Evolutionary conservation across 371 early-diverging fungal species (phyloP).

Genomic region (Sporodiniella umbellata): DNA sequence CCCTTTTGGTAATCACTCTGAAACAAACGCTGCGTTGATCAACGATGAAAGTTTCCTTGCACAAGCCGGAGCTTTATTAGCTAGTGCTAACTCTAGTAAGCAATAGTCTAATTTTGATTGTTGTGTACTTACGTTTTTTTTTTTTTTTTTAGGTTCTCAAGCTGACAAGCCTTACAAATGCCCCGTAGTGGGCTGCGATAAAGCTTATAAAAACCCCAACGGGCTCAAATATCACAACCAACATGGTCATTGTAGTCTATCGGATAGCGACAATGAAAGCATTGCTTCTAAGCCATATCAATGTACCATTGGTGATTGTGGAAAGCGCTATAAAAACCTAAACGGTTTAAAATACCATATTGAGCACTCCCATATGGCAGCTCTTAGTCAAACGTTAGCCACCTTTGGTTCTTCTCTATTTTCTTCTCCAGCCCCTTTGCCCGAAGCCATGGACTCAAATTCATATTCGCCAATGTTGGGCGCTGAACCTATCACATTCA

Average conservation of each 20-base stretch:
- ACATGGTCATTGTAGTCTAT: conserved; percentile 72
- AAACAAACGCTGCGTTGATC: conserved; percentile 26
- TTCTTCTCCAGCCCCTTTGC: conserved; percentile 1
- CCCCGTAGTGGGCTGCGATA: conserved; percentile 88
- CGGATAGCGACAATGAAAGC: conserved; percentile 42
- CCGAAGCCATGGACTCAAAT: neutral
- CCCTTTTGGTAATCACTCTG: conserved; percentile 10
- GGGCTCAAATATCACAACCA: conserved; percentile 96
- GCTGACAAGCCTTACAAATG: conserved; percentile 83
- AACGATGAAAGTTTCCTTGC: conserved; percentile 50
- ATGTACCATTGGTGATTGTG: conserved; percentile 49
- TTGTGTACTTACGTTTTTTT: neutral
- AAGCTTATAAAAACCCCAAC: conserved; percentile 97
- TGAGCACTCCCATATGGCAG: conserved; percentile 77
- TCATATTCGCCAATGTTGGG: conserved; percentile 11
- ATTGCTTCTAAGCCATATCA: conserved; percentile 72
- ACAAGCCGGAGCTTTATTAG: conserved; percentile 47
- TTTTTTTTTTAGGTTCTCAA: conserved; percentile 19
- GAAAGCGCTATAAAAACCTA: conserved; percentile 67
- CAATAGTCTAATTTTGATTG: neutral
- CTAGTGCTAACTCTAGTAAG: conserved; percentile 35
- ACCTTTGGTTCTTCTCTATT: conserved; percentile 41
- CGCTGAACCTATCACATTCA: conserved; percentile 10
- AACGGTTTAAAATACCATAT: conserved; percentile 98
- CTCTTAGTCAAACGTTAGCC: conserved; percentile 46